phyloP scores from a whole-genome alignment of 306 rosid genomes.

The Cucurbita argyrosperma region DNA sequence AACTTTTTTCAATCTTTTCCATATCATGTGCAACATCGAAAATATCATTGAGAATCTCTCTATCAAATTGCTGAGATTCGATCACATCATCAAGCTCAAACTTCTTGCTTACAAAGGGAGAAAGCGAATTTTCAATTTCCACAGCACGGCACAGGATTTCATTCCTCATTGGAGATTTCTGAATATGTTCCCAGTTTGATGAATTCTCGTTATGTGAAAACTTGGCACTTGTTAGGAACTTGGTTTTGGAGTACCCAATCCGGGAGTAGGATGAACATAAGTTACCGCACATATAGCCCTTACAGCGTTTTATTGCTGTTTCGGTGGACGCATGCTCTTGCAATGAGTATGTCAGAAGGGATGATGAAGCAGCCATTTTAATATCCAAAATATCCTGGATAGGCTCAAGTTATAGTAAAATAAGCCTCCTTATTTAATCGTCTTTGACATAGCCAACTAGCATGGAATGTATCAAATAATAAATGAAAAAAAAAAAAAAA shows the following conservation, averaged over 20 bases:
- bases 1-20: conserved; percentile 65
- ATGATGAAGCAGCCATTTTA: conserved; percentile 50
- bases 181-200: conserved; percentile 12
- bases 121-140: conserved; percentile 27
- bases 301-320: conserved; percentile 11
- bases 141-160: conserved; percentile 22
- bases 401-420: background rate
- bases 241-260: background rate
- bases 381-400: background rate
- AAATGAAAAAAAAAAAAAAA: background rate
- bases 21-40: conserved; percentile 64
- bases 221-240: conserved; percentile 7
- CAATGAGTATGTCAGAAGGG: conserved; percentile 25
- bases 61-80: conserved; percentile 77
- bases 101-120: conserved; percentile 32
- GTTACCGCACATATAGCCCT: conserved; percentile 9
- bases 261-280: conserved; percentile 2
- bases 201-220: conserved; percentile 11
- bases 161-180: conserved; percentile 7
- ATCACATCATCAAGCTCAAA: conserved; percentile 70
- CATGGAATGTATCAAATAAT: background rate
- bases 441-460: background rate
- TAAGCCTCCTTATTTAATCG: background rate
- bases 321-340: conserved; percentile 24
- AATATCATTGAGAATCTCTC: conserved; percentile 45